Conservation (phyloP, 2,329 filamentous ascomycete species). For the Aspergillus japonicus region DNA sequence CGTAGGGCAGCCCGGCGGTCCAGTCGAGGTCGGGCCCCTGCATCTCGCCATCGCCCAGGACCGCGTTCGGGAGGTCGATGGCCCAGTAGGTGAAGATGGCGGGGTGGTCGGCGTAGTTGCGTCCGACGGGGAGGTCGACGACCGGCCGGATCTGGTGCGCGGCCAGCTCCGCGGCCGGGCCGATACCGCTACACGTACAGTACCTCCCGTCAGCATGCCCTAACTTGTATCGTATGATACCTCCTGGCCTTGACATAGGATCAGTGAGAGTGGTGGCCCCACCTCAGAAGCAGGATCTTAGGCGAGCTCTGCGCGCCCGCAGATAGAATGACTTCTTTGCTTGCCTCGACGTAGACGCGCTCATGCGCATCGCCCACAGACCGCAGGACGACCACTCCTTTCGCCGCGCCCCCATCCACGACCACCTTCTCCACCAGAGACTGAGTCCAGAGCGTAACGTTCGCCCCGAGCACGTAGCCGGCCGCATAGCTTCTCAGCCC, state of each 20-base stretch:
- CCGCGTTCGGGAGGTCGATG: not conserved
- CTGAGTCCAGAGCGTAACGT: not conserved
- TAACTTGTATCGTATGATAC: too few species aligned
- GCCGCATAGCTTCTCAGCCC: not conserved
- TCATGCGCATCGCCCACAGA: not conserved
- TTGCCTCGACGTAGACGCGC: not conserved
- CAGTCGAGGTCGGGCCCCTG: not conserved
- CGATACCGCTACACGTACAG: not conserved
- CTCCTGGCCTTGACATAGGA: not conserved
- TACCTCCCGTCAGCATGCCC: too few species aligned
- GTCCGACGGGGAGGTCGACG: not conserved
- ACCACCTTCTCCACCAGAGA: not conserved
- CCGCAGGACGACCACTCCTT: not conserved
- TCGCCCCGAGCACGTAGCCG: not conserved
- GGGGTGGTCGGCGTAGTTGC: not conserved
- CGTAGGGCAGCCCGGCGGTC: slow-evolving; percentile 1
- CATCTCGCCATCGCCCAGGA: not conserved
- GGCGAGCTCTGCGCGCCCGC: not conserved
- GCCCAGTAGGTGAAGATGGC: slow-evolving; percentile 6
- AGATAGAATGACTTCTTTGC: not conserved
- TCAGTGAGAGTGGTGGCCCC: too few species aligned
- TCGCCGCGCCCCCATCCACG: not conserved
- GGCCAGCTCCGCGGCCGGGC: not conserved
- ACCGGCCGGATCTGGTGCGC: not conserved
- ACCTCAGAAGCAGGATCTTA: slow-evolving; percentile 1